These are phyloP conservation scores for Kluyveromyces siamensis DNA, from an alignment of 805 yeast species.

Conservation along the genomic window DNA sequence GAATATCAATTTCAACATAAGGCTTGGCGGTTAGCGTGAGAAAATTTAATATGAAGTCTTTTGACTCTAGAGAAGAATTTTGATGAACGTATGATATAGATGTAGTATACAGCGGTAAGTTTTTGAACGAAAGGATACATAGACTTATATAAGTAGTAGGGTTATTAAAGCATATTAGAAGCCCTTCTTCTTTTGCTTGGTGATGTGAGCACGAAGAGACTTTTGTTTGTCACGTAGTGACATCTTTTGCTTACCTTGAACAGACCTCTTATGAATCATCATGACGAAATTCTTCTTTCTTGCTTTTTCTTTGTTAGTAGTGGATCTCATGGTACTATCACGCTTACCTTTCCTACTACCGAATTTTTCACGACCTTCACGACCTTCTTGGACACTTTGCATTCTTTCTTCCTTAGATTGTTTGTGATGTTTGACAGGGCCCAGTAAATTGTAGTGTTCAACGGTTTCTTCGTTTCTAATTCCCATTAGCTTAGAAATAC, in stretches of 20 bases:
- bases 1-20: too few species aligned
- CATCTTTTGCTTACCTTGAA: constrained; percentile 87
- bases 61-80: too few species aligned
- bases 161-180: not conserved
- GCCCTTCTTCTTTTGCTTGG: constrained; percentile 86
- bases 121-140: too few species aligned
- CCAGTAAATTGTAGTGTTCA: constrained; percentile 68
- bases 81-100: too few species aligned
- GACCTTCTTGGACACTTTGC: constrained; percentile 80
- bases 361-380: constrained; percentile 84
- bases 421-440: constrained; percentile 67
- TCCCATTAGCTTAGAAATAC: constrained; percentile 73
- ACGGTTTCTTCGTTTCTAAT: constrained; percentile 71
- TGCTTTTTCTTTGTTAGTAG: constrained; percentile 93
- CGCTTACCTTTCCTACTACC: constrained; percentile 82
- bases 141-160: too few species aligned
- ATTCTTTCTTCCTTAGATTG: constrained; percentile 85
- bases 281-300: constrained; percentile 97
- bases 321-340: constrained; percentile 60
- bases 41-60: too few species aligned
- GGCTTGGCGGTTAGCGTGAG: too few species aligned
- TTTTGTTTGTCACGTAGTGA: constrained; percentile 88
- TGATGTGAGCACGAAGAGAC: constrained; percentile 75
- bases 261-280: constrained; percentile 94
- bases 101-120: not conserved